These are phyloP conservation scores for Phytophthora hibernalis DNA, from an alignment of 352 stramenopile genomes.

Conservation along the genomic window DNA sequence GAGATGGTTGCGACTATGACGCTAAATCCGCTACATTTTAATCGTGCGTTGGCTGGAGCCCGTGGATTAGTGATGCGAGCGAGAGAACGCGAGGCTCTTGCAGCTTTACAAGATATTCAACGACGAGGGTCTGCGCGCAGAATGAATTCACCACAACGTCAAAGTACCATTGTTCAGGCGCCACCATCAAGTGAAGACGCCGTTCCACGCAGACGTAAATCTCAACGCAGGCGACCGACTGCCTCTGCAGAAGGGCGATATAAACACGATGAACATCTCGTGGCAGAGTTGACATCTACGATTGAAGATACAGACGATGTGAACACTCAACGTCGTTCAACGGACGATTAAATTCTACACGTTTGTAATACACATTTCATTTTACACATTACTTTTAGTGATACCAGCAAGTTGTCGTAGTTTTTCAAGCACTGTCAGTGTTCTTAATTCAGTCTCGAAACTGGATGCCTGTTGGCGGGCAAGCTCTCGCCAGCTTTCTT, in stretches of 20 bases:
- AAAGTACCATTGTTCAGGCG: constrained; percentile 30
- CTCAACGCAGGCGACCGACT: constrained; percentile 17
- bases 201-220: constrained; percentile 18
- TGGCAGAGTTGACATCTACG: constrained; percentile 30
- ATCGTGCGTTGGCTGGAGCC: constrained; percentile 46
- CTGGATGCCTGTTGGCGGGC: constrained; percentile 22
- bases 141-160: constrained; percentile 24
- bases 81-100: constrained; percentile 56
- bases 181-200: constrained; percentile 14
- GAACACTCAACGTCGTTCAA: background rate
- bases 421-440: constrained; percentile 26
- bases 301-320: constrained; percentile 39
- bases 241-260: constrained; percentile 2
- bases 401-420: constrained; percentile 36
- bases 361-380: constrained; percentile 18
- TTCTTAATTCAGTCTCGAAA: constrained; percentile 42
- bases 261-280: constrained; percentile 15
- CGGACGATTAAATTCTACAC: constrained; percentile 8
- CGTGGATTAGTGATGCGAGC: constrained; percentile 43
- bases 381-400: constrained; percentile 15
- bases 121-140: constrained; percentile 43
- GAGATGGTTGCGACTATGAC: constrained; percentile 78
- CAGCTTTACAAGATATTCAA: constrained; percentile 63
- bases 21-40: constrained; percentile 66
- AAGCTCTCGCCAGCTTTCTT: constrained; percentile 14